Evolutionary conservation across 352 stramenopile genomes (phyloP).

Genomic region (Globisporangium abappressorium): DNA sequence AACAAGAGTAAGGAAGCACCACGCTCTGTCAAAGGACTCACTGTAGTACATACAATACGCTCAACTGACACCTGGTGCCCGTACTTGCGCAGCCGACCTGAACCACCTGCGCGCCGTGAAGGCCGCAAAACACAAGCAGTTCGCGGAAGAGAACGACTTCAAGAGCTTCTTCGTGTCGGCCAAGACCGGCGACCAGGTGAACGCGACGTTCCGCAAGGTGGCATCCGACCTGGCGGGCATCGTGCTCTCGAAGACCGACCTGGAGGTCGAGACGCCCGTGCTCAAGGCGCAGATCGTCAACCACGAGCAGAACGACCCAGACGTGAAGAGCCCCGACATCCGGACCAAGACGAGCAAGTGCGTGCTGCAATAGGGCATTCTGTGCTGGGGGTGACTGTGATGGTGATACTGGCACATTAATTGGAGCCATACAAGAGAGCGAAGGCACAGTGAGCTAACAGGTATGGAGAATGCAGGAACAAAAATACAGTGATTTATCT

Average conservation of each 20-base stretch:
- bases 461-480: slow-evolving; percentile 3
- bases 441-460: not conserved
- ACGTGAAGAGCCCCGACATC: slow-evolving; percentile 81
- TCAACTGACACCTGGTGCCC: not conserved
- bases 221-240: slow-evolving; percentile 83
- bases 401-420: not conserved
- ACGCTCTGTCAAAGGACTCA: not conserved
- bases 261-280: slow-evolving; percentile 81
- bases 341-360: slow-evolving; percentile 49
- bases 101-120: slow-evolving; percentile 90
- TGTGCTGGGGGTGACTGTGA: no score
- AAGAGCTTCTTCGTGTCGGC: slow-evolving; percentile 92
- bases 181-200: slow-evolving; percentile 93
- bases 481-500: slow-evolving; percentile 27
- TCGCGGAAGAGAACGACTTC: slow-evolving; percentile 92
- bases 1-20: slow-evolving; percentile 82
- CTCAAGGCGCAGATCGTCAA: slow-evolving; percentile 93
- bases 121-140: slow-evolving; percentile 87
- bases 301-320: slow-evolving; percentile 88
- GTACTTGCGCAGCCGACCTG: slow-evolving; percentile 67
- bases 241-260: slow-evolving; percentile 74
- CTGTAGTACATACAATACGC: not conserved
- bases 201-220: slow-evolving; percentile 83
- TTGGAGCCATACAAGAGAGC: not conserved
- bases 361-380: slow-evolving; percentile 35